Evolutionary conservation across 306 rosid species (phyloP).

Genomic region (Albizia julibrissin): DNA sequence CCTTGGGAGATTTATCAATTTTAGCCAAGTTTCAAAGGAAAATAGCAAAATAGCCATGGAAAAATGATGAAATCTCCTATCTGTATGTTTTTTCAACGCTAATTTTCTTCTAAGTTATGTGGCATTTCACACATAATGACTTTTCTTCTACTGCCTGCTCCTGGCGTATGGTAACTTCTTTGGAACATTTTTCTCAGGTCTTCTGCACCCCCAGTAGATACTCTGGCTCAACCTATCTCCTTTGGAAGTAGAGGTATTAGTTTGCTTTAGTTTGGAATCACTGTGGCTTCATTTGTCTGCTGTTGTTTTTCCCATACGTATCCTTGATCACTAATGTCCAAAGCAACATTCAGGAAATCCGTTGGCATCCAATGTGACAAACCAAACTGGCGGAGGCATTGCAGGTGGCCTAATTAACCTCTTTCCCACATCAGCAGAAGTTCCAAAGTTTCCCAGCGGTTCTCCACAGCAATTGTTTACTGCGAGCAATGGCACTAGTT

Average conservation of each 20-base stretch:
- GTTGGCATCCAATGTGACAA: slow-evolving; percentile 40
- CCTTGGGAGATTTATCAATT: not conserved
- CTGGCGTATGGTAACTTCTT: slow-evolving; percentile 25
- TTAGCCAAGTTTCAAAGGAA: not conserved
- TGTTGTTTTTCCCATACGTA: not conserved
- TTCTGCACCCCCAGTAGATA: slow-evolving; percentile 44
- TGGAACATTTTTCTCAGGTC: slow-evolving; percentile 50
- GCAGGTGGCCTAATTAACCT: slow-evolving; percentile 42
- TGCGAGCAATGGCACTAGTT: slow-evolving; percentile 33
- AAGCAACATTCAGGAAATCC: slow-evolving; percentile 37
- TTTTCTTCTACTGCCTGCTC: slow-evolving; percentile 30
- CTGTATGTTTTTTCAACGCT: not conserved
- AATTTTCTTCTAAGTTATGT: not conserved
- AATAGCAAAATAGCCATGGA: not conserved
- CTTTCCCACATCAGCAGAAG: slow-evolving; percentile 36
- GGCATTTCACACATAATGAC: not conserved
- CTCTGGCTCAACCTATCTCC: slow-evolving; percentile 39
- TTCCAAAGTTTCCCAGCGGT: slow-evolving; percentile 40
- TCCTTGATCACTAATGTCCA: slow-evolving; percentile 42
- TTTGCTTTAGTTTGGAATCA: not conserved
- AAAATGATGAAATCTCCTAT: not conserved
- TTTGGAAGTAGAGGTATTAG: slow-evolving; percentile 34
- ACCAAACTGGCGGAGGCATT: slow-evolving; percentile 39
- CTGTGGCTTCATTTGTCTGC: slow-evolving; percentile 9
- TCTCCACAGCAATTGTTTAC: slow-evolving; percentile 34